phyloP scores from a whole-genome alignment of 208 protist genomes.

The Trypanosoma mega region DNA sequence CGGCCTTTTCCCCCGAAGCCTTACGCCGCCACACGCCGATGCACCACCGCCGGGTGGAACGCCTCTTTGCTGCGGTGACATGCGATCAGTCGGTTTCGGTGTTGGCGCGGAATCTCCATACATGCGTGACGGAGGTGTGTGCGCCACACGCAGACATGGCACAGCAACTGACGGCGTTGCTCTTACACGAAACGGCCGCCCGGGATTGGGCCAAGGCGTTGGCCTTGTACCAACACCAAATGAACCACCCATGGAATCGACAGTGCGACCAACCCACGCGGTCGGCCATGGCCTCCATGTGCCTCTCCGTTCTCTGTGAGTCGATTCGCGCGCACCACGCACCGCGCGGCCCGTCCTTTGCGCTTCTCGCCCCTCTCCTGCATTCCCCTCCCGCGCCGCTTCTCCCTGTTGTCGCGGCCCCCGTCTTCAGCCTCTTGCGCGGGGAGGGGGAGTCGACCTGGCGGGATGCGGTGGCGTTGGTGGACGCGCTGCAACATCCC shows the following conservation, averaged over 20 bases:
- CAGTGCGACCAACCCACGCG: too few species aligned
- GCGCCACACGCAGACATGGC: not conserved
- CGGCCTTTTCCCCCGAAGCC: slow-evolving; percentile 19
- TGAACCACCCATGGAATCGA: too few species aligned
- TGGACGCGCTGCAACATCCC: slow-evolving; percentile 14
- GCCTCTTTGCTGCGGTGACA: not conserved
- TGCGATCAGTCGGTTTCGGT: not conserved
- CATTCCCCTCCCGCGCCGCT: not conserved
- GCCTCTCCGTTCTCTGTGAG: slow-evolving; percentile 23
- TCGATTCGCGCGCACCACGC: slow-evolving; percentile 17
- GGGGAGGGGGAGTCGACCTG: slow-evolving; percentile 14
- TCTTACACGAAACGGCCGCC: slow-evolving; percentile 5
- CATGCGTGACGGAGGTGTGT: slow-evolving; percentile 3
- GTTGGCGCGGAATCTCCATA: slow-evolving; percentile 3
- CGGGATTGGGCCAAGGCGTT: not conserved
- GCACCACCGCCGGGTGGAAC: not conserved
- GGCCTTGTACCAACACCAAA: too few species aligned
- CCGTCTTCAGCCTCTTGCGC: slow-evolving; percentile 24
- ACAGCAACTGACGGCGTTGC: slow-evolving; percentile 6
- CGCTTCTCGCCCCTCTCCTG: slow-evolving; percentile 7
- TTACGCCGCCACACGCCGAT: slow-evolving; percentile 11
- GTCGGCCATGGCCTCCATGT: slow-evolving; percentile 1
- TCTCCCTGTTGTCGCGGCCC: slow-evolving; percentile 24
- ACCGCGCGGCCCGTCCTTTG: slow-evolving; percentile 11
- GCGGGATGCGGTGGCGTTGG: slow-evolving; percentile 12